These are phyloP conservation scores for Alternaria sp. DNA, from an alignment of 2,329 filamentous ascomycete genomes.

Conservation along the genomic window DNA sequence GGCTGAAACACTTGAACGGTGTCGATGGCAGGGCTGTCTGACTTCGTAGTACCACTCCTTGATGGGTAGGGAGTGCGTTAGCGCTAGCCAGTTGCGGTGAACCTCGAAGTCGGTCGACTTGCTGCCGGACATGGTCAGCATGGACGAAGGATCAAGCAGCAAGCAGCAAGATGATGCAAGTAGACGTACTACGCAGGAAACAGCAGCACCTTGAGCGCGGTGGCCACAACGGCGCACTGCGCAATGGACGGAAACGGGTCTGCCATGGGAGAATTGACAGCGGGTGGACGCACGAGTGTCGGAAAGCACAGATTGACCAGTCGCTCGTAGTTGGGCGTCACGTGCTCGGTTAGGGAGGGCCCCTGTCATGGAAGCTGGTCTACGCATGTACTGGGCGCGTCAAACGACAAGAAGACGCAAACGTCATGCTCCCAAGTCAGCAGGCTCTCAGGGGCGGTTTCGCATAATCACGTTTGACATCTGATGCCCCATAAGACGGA, in stretches of 20 bases:
- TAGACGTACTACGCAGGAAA: slow-evolving; percentile 89
- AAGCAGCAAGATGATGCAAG: slow-evolving; percentile 12
- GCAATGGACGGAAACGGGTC: slow-evolving; percentile 85
- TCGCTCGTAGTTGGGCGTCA: slow-evolving; percentile 27
- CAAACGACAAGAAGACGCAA: slow-evolving; percentile 22
- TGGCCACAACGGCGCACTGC: slow-evolving; percentile 86
- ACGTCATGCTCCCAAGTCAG: slow-evolving; percentile 13
- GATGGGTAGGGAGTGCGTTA: slow-evolving; percentile 86
- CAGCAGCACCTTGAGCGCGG: slow-evolving; percentile 88
- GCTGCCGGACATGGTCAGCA: slow-evolving; percentile 61
- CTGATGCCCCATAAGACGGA: slow-evolving; percentile 12
- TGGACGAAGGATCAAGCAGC: slow-evolving; percentile 10
- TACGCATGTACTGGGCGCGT: slow-evolving; percentile 8
- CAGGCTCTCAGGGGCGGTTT: slow-evolving; percentile 14
- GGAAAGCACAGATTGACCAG: slow-evolving; percentile 29
- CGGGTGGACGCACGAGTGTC: slow-evolving; percentile 34
- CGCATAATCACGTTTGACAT: slow-evolving; percentile 19
- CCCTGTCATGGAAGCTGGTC: slow-evolving; percentile 4
- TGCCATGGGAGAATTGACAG: slow-evolving; percentile 65
- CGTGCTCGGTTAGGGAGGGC: slow-evolving; percentile 23
- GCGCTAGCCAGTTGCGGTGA: slow-evolving; percentile 97
- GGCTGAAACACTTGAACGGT: slow-evolving; percentile 12
- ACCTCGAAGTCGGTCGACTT: slow-evolving; percentile 99
- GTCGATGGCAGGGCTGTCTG: slow-evolving; percentile 15
- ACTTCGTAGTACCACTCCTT: slow-evolving; percentile 95